Base-by-base conservation (phyloP, 305 asterid genomes). In the Solanum hybrid region DNA sequence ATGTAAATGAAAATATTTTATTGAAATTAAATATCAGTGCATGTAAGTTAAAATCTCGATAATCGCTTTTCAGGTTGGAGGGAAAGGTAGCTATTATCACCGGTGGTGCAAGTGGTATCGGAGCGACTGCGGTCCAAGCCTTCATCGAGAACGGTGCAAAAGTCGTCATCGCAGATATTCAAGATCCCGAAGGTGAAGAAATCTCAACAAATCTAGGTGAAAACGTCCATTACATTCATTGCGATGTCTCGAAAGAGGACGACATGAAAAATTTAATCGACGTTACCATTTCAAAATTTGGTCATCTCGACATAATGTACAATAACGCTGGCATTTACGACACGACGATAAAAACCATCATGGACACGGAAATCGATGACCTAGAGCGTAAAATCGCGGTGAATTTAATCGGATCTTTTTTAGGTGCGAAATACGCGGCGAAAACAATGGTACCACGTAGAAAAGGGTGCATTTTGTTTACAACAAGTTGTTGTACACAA, bases 231-330 rank as follows among this genome's bases (percentile, higher is more conserved):
- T 89, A 89, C 80, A 8, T 89, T 8, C 90, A 80, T n/a, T 79
- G 88, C 11, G 40, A 89, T 5, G 87, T 89, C 35, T 78, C 90
- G 3, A 29, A 18, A 16, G 90, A 89, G 3, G 37, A 22, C 37
- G 90, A 78, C 14, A 6, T 79, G 3, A 57, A 80, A 40, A 57
- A 64, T 2, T 6, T 57, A 18, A 13, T 89, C 22, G 28, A 89
- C 29, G n/a, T 1, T 24, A 57, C 80, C 3, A 13, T 89, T 33
- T 34, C 79, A 13, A 89, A 34, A 37, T 89, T 42, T 5, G 81
- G 88, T 3, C 37, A 80, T 20, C 87, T 89, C 14, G 90, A 89
- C 87, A 64, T 89, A 42, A 89, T 89, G 90, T 89, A 51, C 80
- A 89, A 89, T 8, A 89, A 79, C 11, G 69, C 88, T 4, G 90